Base-by-base conservation (phyloP, 495 filamentous ascomycete species). In the Aspergillus sclerotiicarbonarius region DNA sequence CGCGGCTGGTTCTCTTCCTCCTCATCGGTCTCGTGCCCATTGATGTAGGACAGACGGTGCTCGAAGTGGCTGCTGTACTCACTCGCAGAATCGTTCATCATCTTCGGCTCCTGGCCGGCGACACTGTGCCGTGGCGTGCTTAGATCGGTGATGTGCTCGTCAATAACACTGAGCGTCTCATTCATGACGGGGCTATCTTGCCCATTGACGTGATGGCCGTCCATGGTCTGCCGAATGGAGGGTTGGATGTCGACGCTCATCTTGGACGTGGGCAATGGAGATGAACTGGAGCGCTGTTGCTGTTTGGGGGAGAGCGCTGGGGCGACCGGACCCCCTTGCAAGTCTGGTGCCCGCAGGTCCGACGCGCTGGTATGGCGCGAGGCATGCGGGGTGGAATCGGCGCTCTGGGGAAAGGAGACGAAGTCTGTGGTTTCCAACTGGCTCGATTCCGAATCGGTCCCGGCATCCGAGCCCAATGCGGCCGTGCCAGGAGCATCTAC, bases 81-180 rank as follows among this genome's bases (percentile, higher is more conserved):
- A 73, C 91, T 96, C 15, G 84, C 90, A 19, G 91, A 94, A 70
- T 94, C 91, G 56, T 85, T 91, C n/a, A 82, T 75, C 19, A 81
- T 77, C 58, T 78, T 75, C 33, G 79, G 76, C 31, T 86, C 83
- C 52, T 73, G 77, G 18, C 69, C 65, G 31, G 59, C 55, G 58
- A 82, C 61, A 47, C 83, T 83, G 51, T 86, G 82, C 39, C 86
- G 82, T 45, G 91, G 84, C 6, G 86, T 91, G 67, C 86, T 87
- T 74, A 99, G 87, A 67, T 96, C 91, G 21, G 91, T 96, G 48
- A 99, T 98, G 68, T 97, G 95, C 71, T 99, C 95, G 65, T 99
- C 84, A 65, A 99, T 99, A 32, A 98, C 95, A 64, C 91, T 96
- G 56, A 99, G 73, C 0, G 95, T 98, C 67, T 99, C 93, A 67